A percentile compares a stretch with the other conserved stretches of the same genome.
phyloP scores from a whole-genome alignment of 1,139 yeast species.

The Diutina rugosa region DNA sequence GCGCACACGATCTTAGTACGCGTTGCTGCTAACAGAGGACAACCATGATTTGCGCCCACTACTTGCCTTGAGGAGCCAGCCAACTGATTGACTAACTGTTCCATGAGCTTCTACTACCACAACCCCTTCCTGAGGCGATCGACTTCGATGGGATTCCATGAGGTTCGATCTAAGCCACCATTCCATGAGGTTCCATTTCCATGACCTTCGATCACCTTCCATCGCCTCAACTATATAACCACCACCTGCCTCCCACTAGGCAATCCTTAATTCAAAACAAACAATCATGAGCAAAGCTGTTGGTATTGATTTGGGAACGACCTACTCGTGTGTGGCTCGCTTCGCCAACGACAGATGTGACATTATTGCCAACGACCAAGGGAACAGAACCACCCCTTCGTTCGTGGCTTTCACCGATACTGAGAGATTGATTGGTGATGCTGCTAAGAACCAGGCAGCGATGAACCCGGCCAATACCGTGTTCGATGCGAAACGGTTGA shows the following conservation, averaged over 20 bases:
- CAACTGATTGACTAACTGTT: too few species aligned
- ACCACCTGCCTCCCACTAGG: background rate
- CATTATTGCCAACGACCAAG: conserved; percentile 97
- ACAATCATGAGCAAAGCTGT: conserved; percentile 38
- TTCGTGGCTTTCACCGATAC: conserved; percentile 95
- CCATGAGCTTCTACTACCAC: background rate
- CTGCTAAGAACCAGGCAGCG: conserved; percentile 98
- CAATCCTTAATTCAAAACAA: background rate
- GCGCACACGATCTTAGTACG: too few species aligned
- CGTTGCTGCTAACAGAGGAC: too few species aligned
- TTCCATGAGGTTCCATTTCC: background rate
- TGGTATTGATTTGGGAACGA: conserved; percentile 99
- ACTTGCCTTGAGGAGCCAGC: too few species aligned
- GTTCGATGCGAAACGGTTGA: conserved; percentile 96
- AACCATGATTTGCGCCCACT: too few species aligned
- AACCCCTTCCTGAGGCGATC: background rate
- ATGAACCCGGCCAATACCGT: conserved; percentile 94
- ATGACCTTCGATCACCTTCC: background rate
- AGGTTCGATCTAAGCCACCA: too few species aligned
- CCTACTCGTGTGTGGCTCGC: conserved; percentile 94
- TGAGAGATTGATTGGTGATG: conserved; percentile 98
- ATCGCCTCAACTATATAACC: background rate
- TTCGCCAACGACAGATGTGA: conserved; percentile 31
- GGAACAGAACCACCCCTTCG: conserved; percentile 98
- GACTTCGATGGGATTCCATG: background rate